phyloP scores from a whole-genome alignment of 2,329 filamentous ascomycete species.

The Rachicladosporium sp. region DNA sequence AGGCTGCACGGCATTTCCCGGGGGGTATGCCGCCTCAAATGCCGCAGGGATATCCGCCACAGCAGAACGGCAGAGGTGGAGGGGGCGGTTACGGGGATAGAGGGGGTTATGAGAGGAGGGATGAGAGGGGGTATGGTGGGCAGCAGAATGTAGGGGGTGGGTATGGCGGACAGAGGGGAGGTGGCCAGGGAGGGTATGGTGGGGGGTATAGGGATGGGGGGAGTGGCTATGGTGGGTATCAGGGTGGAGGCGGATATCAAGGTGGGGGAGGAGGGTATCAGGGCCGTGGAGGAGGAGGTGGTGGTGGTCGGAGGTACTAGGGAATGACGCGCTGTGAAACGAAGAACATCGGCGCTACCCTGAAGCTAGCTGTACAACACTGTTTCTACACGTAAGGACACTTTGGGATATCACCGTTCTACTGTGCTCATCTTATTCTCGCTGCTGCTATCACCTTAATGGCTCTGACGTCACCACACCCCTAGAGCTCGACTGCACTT shows the following conservation, averaged over 20 bases:
- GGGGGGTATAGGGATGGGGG: slow-evolving; percentile 10
- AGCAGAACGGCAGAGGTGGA: slow-evolving; percentile 13
- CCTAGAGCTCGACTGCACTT: too few relatives aligned
- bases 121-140: slow-evolving; percentile 14
- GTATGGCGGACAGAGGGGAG: slow-evolving; percentile 1
- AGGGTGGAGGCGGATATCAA: slow-evolving; percentile 16
- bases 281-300: slow-evolving; percentile 5
- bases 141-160: slow-evolving; percentile 16
- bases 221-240: slow-evolving; percentile 14
- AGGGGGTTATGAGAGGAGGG: slow-evolving; percentile 8
- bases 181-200: slow-evolving; percentile 7
- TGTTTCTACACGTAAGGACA: too few relatives aligned
- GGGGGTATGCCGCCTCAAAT: slow-evolving; percentile 7
- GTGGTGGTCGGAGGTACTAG: slow-evolving; percentile 2
- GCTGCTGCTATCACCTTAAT: too few relatives aligned
- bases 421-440: too few relatives aligned
- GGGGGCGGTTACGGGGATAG: slow-evolving; percentile 9
- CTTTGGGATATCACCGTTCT: too few relatives aligned
- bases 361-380: background rate
- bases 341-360: background rate
- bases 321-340: background rate
- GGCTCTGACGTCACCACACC: too few relatives aligned
- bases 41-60: slow-evolving; percentile 11
- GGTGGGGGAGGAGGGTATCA: slow-evolving; percentile 7
- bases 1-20: slow-evolving; percentile 22